A percentile compares a stretch with the other conserved stretches of the same genome.
Conservation (phyloP, 305 asterid species). For the Fraxinus albicans region DNA sequence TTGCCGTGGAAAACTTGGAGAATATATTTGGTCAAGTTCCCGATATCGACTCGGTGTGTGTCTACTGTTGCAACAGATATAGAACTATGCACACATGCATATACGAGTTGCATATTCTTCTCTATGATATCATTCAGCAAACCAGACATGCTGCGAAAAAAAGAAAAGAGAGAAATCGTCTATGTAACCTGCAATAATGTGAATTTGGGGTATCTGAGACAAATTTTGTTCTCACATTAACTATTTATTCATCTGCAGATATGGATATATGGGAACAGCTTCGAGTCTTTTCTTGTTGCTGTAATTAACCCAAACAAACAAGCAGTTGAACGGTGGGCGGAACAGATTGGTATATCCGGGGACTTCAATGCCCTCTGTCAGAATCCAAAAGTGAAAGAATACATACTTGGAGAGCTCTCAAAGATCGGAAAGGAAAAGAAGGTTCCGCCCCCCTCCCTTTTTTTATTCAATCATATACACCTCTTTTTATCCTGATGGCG, state of each 20-base stretch:
- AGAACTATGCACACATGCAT: not conserved
- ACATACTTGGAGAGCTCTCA: slow-evolving; percentile 65
- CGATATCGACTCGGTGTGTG: slow-evolving; percentile 66
- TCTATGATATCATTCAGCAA: not conserved
- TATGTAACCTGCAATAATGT: not conserved
- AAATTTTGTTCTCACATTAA: slow-evolving; percentile 3
- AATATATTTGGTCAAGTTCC: slow-evolving; percentile 63
- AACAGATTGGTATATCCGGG: slow-evolving; percentile 56
- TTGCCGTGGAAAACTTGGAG: slow-evolving; percentile 92
- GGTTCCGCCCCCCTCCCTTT: slow-evolving; percentile 37
- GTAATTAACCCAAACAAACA: slow-evolving; percentile 65
- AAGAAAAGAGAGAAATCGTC: not conserved
- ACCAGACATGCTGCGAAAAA: not conserved
- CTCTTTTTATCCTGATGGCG: not conserved
- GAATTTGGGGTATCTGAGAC: not conserved
- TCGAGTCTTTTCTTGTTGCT: slow-evolving; percentile 83
- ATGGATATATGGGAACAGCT: slow-evolving; percentile 91
- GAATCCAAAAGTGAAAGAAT: slow-evolving; percentile 60
- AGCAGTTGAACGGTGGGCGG: slow-evolving; percentile 77
- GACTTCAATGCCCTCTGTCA: slow-evolving; percentile 66
- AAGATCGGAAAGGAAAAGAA: slow-evolving; percentile 73
- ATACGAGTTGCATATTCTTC: slow-evolving; percentile 12
- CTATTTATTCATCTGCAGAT: slow-evolving; percentile 46
- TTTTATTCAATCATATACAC: not conserved
- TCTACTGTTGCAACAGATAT: not conserved